Percentiles rank a stretch among this genome's conserved stretches.
Conservation (phyloP, 2,329 filamentous ascomycete genomes). For the Gaeumannomyces sp. region DNA sequence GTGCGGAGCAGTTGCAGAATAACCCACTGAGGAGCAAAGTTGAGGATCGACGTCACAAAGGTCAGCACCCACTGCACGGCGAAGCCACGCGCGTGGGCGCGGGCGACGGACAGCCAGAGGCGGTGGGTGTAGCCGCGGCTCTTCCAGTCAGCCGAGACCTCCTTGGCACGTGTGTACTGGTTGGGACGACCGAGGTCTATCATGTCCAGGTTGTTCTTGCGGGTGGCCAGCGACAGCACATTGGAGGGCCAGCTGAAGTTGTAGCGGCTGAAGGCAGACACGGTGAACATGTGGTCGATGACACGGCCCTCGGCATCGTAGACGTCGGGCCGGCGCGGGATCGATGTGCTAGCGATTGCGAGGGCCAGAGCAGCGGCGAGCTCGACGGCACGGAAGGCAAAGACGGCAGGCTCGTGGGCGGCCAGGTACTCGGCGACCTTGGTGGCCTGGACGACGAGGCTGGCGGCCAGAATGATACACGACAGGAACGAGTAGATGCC, state of each 20-base stretch:
- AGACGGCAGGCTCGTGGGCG: slow-evolving; percentile 26
- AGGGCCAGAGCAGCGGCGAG: slow-evolving; percentile 39
- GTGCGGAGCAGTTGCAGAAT: slow-evolving; percentile 59
- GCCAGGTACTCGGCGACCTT: slow-evolving; percentile 28
- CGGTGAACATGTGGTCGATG: slow-evolving; percentile 59
- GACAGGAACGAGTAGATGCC: slow-evolving; percentile 48
- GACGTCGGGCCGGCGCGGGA: slow-evolving; percentile 64
- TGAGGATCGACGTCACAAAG: slow-evolving; percentile 47
- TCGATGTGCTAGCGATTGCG: slow-evolving; percentile 41
- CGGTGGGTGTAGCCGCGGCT: slow-evolving; percentile 37
- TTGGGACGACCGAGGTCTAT: slow-evolving; percentile 57
- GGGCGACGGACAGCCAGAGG: slow-evolving; percentile 55
- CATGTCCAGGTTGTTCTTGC: slow-evolving; percentile 55
- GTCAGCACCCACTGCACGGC: slow-evolving; percentile 54
- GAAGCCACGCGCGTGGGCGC: slow-evolving; percentile 51
- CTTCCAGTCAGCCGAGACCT: slow-evolving; percentile 44
- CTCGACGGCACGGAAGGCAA: slow-evolving; percentile 43
- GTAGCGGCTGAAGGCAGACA: slow-evolving; percentile 53
- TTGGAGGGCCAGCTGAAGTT: slow-evolving; percentile 59
- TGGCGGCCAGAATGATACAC: slow-evolving; percentile 34
- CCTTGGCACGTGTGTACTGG: slow-evolving; percentile 45
- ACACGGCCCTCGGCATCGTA: slow-evolving; percentile 45
- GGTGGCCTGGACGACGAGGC: slow-evolving; percentile 40
- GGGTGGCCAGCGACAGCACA: slow-evolving; percentile 47
- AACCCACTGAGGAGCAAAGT: slow-evolving; percentile 64